Conservation (phyloP, 2,329 filamentous ascomycete genomes). For the Diaporthe eres region DNA sequence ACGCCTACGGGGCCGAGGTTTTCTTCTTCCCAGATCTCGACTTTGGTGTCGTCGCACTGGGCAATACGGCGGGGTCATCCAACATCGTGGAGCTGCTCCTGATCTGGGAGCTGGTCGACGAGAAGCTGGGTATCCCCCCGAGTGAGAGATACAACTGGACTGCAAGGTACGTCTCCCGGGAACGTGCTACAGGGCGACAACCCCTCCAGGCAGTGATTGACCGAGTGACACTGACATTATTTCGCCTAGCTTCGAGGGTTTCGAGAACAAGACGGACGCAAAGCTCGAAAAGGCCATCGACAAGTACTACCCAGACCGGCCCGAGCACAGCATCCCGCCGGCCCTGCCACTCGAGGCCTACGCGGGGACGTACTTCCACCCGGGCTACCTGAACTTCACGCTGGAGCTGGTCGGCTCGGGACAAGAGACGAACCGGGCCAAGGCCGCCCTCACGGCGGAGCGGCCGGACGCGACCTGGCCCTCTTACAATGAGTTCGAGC, state of each 20-base stretch:
- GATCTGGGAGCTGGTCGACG: slow-evolving; percentile 57
- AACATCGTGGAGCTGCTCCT: slow-evolving; percentile 53
- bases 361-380: slow-evolving; percentile 60
- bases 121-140: slow-evolving; percentile 53
- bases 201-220: neutral
- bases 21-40: slow-evolving; percentile 60
- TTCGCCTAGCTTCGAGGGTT: slow-evolving; percentile 42
- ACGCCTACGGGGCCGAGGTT: slow-evolving; percentile 59
- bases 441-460: slow-evolving; percentile 45
- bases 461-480: slow-evolving; percentile 51
- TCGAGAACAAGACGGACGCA: slow-evolving; percentile 42
- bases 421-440: neutral
- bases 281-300: slow-evolving; percentile 52
- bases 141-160: slow-evolving; percentile 55
- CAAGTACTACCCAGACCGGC: slow-evolving; percentile 55
- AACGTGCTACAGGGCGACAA: neutral
- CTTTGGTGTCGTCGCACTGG: slow-evolving; percentile 59
- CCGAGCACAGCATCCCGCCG: slow-evolving; percentile 52
- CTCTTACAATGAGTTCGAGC: slow-evolving; percentile 50
- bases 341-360: slow-evolving; percentile 53
- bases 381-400: slow-evolving; percentile 56
- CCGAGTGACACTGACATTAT: slow-evolving; percentile 36
- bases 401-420: slow-evolving; percentile 42
- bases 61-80: slow-evolving; percentile 59
- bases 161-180: slow-evolving; percentile 47